phyloP scores from a whole-genome alignment of 345 rosid species.

The Syzygium jambos region DNA sequence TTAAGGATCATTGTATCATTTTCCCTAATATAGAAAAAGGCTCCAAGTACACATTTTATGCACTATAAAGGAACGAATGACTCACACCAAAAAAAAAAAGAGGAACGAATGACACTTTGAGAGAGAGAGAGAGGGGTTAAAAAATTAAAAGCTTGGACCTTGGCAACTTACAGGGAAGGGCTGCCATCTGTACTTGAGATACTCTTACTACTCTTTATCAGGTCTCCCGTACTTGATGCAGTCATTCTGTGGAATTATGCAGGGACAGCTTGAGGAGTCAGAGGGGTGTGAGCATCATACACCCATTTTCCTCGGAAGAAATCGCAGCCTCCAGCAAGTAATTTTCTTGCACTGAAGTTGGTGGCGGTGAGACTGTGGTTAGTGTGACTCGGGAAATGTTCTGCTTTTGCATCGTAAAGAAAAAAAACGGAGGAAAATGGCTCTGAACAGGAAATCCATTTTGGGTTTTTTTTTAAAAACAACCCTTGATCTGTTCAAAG shows the following conservation, averaged over 20 bases:
- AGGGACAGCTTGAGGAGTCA: conserved; percentile 33
- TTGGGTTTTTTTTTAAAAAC: background rate
- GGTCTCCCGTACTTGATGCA: conserved; percentile 49
- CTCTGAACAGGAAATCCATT: conserved; percentile 19
- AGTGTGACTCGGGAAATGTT: background rate
- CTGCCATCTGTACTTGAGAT: conserved; percentile 56
- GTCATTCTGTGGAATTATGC: conserved; percentile 37
- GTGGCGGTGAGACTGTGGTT: background rate
- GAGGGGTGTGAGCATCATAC: conserved; percentile 38
- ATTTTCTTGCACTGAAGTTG: conserved; percentile 5
- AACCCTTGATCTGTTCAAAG: background rate
- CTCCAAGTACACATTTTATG: background rate
- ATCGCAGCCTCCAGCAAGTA: conserved; percentile 25
- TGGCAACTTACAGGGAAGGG: conserved; percentile 41
- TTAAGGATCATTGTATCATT: too few species aligned
- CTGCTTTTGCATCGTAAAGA: conserved; percentile 3
- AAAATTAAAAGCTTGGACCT: conserved; percentile 13
- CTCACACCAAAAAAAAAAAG: too few species aligned
- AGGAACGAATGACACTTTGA: background rate
- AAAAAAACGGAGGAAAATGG: conserved; percentile 3
- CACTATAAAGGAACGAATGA: background rate
- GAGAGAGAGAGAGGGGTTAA: background rate
- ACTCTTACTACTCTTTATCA: conserved; percentile 23
- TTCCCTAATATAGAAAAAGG: background rate
- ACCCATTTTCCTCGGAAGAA: conserved; percentile 52